A percentile compares a stretch with the other conserved stretches of the same genome.
These are phyloP conservation scores for Aspergillus intermedius DNA, from an alignment of 2,329 filamentous ascomycete genomes.

Conservation along the genomic window DNA sequence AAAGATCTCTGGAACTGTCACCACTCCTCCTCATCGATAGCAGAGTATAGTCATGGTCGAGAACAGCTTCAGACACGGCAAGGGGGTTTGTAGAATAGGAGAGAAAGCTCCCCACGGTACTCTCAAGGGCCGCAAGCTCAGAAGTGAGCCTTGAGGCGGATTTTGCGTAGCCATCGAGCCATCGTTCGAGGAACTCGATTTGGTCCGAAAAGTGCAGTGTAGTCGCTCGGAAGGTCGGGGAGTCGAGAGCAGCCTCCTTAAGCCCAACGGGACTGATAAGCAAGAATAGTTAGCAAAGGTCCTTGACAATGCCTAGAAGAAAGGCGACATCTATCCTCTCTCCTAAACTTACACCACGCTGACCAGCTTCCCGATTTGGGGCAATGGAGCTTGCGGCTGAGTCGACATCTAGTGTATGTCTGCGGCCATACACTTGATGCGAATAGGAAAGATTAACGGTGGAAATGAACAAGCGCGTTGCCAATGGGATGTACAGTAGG, in stretches of 20 bases:
- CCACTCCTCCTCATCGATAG: conserved; percentile 77
- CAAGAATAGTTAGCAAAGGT: conserved; percentile 7
- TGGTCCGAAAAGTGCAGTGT: conserved; percentile 84
- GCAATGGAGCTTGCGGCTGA: conserved; percentile 29
- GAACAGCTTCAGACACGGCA: conserved; percentile 69
- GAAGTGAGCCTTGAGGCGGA: conserved; percentile 55
- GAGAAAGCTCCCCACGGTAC: conserved; percentile 70
- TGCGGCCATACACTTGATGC: conserved; percentile 27
- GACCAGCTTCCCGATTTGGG: conserved; percentile 40
- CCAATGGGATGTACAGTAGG: conserved; percentile 6
- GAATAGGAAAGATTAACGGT: conserved; percentile 8
- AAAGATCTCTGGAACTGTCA: conserved; percentile 82
- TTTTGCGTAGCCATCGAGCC: conserved; percentile 70
- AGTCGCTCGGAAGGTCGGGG: conserved; percentile 86
- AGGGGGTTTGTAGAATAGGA: conserved; percentile 66
- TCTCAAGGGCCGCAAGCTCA: conserved; percentile 69
- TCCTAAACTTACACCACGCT: conserved; percentile 38
- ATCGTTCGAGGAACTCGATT: conserved; percentile 82
- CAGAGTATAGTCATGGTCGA: conserved; percentile 93
- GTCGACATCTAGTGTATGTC: conserved; percentile 37
- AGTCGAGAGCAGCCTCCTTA: conserved; percentile 93
- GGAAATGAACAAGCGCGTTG: conserved; percentile 2
- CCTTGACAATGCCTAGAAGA: neutral
- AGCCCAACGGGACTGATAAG: conserved; percentile 66
- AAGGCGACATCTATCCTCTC: neutral